These are phyloP conservation scores for Apophysomyces sp. DNA, from an alignment of 371 early-diverging fungal species.

Conservation along the genomic window DNA sequence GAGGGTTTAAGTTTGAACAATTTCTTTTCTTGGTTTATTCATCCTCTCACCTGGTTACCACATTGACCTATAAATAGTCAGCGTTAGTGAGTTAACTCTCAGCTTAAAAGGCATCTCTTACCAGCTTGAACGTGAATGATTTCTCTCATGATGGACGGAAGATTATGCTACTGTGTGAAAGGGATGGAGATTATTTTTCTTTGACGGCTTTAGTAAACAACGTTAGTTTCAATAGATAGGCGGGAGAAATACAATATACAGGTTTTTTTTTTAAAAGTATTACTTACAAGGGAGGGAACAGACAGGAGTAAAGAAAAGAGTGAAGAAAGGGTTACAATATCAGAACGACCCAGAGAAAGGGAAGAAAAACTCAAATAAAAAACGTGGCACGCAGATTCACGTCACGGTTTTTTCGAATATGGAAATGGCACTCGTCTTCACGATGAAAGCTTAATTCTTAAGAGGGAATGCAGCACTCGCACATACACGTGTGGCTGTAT, in stretches of 20 bases:
- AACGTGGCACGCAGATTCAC: neutral
- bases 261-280: neutral
- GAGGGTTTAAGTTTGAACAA: neutral
- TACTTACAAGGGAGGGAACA: neutral
- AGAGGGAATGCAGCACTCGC: neutral
- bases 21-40: neutral
- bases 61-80: no score
- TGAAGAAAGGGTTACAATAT: neutral
- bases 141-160: slow-evolving; percentile 87
- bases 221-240: neutral
- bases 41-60: slow-evolving; percentile 69
- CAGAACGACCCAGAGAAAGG: neutral
- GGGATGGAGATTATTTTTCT: neutral
- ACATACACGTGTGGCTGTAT: neutral
- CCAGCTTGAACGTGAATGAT: slow-evolving; percentile 99
- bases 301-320: neutral
- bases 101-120: slow-evolving; percentile 9
- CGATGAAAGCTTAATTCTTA: neutral
- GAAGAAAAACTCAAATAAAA: neutral
- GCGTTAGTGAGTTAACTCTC: no score
- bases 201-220: neutral
- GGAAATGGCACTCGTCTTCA: neutral
- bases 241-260: no score
- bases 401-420: neutral
- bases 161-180: neutral